Evolutionary conservation across 331 rosid species (phyloP).

Genomic region (Arachis monticola): DNA sequence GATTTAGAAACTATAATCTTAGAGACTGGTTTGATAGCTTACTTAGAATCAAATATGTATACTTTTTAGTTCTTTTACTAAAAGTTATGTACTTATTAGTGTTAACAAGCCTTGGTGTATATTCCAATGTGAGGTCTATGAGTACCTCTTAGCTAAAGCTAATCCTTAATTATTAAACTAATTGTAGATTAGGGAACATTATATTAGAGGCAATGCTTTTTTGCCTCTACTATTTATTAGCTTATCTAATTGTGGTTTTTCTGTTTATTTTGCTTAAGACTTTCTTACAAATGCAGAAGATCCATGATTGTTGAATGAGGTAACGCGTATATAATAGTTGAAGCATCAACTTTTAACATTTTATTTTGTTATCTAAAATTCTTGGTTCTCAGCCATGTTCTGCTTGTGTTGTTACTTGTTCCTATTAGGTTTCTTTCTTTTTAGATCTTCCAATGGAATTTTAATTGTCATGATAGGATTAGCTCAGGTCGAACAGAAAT

Average conservation of each 20-base stretch:
- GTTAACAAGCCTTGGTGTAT: background rate
- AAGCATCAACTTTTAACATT: background rate
- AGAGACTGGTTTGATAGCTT: no score
- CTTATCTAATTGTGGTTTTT: background rate
- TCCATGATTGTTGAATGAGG: background rate
- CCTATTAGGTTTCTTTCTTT: background rate
- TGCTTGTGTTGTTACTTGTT: background rate
- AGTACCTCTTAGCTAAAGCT: background rate
- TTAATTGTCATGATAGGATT: background rate
- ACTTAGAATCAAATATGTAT: conserved; percentile 4
- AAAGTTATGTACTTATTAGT: conserved; percentile 1
- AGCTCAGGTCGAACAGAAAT: no score
- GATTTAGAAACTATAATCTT: no score
- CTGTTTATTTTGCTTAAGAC: background rate
- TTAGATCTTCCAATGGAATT: background rate
- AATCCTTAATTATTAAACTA: conserved; percentile 22
- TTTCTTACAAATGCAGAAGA: conserved; percentile 20
- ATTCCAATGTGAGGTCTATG: conserved; percentile 1
- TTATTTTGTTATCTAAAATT: background rate
- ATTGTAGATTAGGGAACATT: conserved; percentile 32
- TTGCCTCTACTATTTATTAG: conserved; percentile 12
- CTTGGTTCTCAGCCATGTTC: background rate
- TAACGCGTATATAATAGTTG: background rate
- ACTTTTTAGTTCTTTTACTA: conserved; percentile 14
- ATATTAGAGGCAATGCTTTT: conserved; percentile 6